Percentiles rank a stretch among this genome's conserved stretches.
These are phyloP conservation scores for Luzula sylvatica DNA, from an alignment of 176 grass and related monocot species.

Conservation along the genomic window DNA sequence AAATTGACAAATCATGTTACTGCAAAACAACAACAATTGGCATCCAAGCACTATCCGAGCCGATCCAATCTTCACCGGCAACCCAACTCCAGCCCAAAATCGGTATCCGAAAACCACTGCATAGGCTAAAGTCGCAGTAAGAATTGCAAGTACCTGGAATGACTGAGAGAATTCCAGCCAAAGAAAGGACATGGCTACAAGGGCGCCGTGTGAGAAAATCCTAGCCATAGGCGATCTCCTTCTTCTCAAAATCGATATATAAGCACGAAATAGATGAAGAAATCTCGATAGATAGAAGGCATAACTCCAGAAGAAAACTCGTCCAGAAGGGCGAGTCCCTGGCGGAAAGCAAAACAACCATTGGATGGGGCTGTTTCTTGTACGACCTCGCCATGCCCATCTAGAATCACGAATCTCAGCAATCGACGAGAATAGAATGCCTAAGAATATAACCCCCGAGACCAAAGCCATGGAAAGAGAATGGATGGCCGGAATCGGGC, in stretches of 20 bases:
- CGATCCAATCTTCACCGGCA: constrained; percentile 24
- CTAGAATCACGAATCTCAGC: constrained; percentile 88
- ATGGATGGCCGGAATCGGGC: constrained; percentile 47
- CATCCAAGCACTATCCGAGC: constrained; percentile 39
- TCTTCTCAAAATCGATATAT: constrained; percentile 38
- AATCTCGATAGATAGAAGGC: constrained; percentile 93
- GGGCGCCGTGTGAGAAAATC: constrained; percentile 54
- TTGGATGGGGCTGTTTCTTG: constrained; percentile 47
- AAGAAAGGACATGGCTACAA: constrained; percentile 85
- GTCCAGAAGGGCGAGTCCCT: constrained; percentile 58
- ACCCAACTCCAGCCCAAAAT: constrained; percentile 54
- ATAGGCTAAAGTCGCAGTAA: constrained; percentile 59
- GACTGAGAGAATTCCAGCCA: constrained; percentile 99
- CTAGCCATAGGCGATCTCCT: not conserved
- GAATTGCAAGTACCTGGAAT: constrained; percentile 91
- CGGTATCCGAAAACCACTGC: constrained; percentile 56
- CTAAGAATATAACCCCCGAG: constrained; percentile 49
- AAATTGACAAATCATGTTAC: constrained; percentile 74
- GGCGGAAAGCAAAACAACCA: constrained; percentile 93
- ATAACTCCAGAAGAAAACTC: constrained; percentile 99
- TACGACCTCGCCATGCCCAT: constrained; percentile 77
- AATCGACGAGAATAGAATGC: constrained; percentile 45
- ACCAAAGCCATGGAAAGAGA: constrained; percentile 52
- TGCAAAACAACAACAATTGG: constrained; percentile 44
- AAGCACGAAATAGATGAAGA: constrained; percentile 61